A percentile compares a stretch with the other conserved stretches of the same genome.
Conservation (phyloP, 2,329 filamentous ascomycete species). For the Thielaviopsis ethacetica region DNA sequence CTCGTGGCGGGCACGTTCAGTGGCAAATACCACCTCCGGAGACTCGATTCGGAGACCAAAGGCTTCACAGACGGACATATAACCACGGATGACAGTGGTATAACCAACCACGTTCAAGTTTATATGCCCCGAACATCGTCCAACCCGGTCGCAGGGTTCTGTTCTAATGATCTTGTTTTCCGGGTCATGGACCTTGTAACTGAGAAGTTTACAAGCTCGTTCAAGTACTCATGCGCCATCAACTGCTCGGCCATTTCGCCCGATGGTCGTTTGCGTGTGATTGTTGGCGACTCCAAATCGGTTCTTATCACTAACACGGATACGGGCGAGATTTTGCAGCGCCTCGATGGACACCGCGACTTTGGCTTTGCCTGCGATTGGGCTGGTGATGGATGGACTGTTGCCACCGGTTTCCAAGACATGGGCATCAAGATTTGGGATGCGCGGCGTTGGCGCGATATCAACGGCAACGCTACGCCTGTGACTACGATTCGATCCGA, state of each 20-base stretch:
- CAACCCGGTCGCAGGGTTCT: conserved; percentile 39
- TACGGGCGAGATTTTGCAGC: conserved; percentile 39
- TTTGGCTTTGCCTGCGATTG: conserved; percentile 65
- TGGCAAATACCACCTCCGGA: conserved; percentile 36
- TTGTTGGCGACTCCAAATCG: conserved; percentile 53
- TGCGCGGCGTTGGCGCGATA: conserved; percentile 48
- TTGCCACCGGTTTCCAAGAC: conserved; percentile 67
- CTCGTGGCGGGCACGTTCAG: conserved; percentile 43
- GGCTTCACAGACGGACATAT: conserved; percentile 28
- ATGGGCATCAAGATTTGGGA: conserved; percentile 61
- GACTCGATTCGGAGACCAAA: conserved; percentile 25
- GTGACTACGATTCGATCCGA: conserved; percentile 42
- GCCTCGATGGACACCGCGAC: conserved; percentile 48
- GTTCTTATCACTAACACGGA: conserved; percentile 55
- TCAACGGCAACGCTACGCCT: conserved; percentile 29
- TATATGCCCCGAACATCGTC: conserved; percentile 35
- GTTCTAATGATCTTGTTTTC: conserved; percentile 45
- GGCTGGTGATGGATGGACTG: conserved; percentile 59
- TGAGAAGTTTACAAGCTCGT: conserved; percentile 38
- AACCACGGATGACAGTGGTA: conserved; percentile 33
- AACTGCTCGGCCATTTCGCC: conserved; percentile 62
- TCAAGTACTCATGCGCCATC: conserved; percentile 41
- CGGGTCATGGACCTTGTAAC: conserved; percentile 42
- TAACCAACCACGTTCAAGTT: conserved; percentile 49
- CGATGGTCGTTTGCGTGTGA: conserved; percentile 51